Conservation (phyloP, 345 rosid species). For the Clarkia xantiana region DNA sequence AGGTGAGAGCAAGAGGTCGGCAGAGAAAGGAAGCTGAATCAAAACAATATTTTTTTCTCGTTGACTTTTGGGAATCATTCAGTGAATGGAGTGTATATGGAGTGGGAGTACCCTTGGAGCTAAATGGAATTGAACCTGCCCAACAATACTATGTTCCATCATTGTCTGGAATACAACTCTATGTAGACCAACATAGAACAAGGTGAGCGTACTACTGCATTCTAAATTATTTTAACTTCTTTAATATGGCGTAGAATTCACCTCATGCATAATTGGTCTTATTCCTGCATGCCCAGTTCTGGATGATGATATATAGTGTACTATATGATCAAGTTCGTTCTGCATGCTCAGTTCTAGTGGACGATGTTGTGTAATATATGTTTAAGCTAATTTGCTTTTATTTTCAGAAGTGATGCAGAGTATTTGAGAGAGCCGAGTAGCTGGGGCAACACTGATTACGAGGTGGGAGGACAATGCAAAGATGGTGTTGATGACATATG, state of each 20-base stretch:
- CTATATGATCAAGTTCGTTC: too few species aligned
- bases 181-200: constrained; percentile 20
- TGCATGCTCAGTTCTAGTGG: not conserved
- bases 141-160: constrained; percentile 59
- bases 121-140: constrained; percentile 27
- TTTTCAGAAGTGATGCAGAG: constrained; percentile 20
- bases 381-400: too few species aligned
- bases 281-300: not conserved
- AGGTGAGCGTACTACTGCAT: constrained; percentile 22
- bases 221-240: constrained; percentile 6
- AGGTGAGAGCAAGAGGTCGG: constrained; percentile 21
- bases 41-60: constrained; percentile 20
- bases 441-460: constrained; percentile 20
- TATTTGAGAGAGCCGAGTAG: constrained; percentile 28
- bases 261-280: too few species aligned
- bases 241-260: not conserved
- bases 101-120: constrained; percentile 39
- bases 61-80: constrained; percentile 49
- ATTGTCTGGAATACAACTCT: constrained; percentile 54
- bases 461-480: constrained; percentile 15
- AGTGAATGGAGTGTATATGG: constrained; percentile 57
- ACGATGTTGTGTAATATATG: not conserved
- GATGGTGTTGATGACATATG: constrained; percentile 13
- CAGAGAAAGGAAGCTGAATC: constrained; percentile 16
- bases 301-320: not conserved